Evolutionary conservation across 2,329 filamentous ascomycete species (phyloP).

Genomic region (Aspergillus udagawae): DNA sequence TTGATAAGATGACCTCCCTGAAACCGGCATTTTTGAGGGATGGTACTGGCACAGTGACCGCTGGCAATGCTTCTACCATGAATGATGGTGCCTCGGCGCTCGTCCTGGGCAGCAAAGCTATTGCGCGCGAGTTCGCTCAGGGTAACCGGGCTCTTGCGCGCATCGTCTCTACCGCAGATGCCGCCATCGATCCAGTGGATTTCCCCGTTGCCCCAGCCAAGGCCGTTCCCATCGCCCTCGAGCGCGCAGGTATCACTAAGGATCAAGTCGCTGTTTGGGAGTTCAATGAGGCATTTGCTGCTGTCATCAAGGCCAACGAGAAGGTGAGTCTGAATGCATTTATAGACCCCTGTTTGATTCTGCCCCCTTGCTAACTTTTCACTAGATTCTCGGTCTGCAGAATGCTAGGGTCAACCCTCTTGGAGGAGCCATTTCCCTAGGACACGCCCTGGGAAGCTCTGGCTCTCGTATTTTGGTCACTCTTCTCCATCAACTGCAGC

Average conservation of each 20-base stretch:
- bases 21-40: slow-evolving; percentile 89
- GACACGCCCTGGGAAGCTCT: slow-evolving; percentile 89
- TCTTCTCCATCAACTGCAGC: slow-evolving; percentile 83
- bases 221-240: slow-evolving; percentile 83
- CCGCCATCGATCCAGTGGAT: slow-evolving; percentile 84
- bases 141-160: slow-evolving; percentile 79
- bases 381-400: slow-evolving; percentile 72
- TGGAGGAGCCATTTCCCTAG: slow-evolving; percentile 86
- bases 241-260: slow-evolving; percentile 83
- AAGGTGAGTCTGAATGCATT: slow-evolving; percentile 54
- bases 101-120: slow-evolving; percentile 74
- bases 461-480: slow-evolving; percentile 88
- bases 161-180: slow-evolving; percentile 82
- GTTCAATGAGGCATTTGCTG: slow-evolving; percentile 97
- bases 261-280: slow-evolving; percentile 94
- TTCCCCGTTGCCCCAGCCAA: slow-evolving; percentile 91
- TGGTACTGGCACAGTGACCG: slow-evolving; percentile 85
- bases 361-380: slow-evolving; percentile 6
- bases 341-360: not conserved
- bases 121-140: slow-evolving; percentile 74
- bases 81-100: slow-evolving; percentile 93
- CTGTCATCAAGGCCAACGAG: slow-evolving; percentile 89
- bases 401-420: slow-evolving; percentile 78
- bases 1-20: slow-evolving; percentile 78
- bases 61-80: slow-evolving; percentile 88